Conservation (phyloP, 202 grass and related monocot species). For the Hordeum pubiflorum region DNA sequence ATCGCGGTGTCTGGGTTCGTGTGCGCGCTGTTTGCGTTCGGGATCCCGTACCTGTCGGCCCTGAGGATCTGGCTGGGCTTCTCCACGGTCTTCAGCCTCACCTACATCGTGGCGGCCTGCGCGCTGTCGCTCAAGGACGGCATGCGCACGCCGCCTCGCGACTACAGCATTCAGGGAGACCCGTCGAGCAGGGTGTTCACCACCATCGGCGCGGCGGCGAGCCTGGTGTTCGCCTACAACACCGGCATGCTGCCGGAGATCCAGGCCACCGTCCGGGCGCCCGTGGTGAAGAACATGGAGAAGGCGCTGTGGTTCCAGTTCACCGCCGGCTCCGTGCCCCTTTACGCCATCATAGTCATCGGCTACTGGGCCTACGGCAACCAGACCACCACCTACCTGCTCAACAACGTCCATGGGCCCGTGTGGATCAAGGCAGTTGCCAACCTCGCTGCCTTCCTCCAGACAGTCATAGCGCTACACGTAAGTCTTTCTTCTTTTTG, state of each 20-base stretch:
- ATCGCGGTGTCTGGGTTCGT: constrained; percentile 45
- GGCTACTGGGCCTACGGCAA: constrained; percentile 71
- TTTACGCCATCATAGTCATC: constrained; percentile 44
- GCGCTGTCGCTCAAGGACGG: constrained; percentile 41
- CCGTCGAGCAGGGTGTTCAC: constrained; percentile 32
- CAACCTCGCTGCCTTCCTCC: constrained; percentile 52
- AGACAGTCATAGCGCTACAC: constrained; percentile 54
- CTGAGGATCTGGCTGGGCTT: constrained; percentile 60
- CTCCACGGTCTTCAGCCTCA: constrained; percentile 53
- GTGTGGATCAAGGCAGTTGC: constrained; percentile 48
- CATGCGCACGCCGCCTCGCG: constrained; percentile 15
- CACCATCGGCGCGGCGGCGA: constrained; percentile 54
- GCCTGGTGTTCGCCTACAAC: constrained; percentile 66
- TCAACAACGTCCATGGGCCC: constrained; percentile 48
- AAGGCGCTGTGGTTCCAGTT: constrained; percentile 71
- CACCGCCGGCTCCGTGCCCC: constrained; percentile 32
- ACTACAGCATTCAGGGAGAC: constrained; percentile 50
- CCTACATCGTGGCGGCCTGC: constrained; percentile 47
- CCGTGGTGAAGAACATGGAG: constrained; percentile 61
- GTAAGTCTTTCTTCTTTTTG: not conserved
- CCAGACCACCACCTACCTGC: constrained; percentile 49
- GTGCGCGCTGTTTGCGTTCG: constrained; percentile 49
- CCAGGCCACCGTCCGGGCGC: constrained; percentile 53
- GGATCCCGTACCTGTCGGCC: constrained; percentile 62
- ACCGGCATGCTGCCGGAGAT: constrained; percentile 77